Conservation (phyloP, 2,329 filamentous ascomycete genomes). For the Acrocalymma vagum region DNA sequence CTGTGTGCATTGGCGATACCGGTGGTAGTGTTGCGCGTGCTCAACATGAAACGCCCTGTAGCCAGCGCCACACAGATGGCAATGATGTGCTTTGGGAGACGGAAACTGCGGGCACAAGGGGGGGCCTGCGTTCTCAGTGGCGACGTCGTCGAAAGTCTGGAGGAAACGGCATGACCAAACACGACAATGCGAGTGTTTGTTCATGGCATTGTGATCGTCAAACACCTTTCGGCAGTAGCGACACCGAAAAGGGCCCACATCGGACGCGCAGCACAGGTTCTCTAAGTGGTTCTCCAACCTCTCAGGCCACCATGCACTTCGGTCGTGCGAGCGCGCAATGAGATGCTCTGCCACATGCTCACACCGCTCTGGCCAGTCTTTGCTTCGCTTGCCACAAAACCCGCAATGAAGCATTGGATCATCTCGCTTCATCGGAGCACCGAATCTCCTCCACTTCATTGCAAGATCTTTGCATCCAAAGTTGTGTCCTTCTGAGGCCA, state of each 20-base stretch:
- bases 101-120: conserved; percentile 43
- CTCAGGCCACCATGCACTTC: conserved; percentile 43
- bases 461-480: conserved; percentile 47
- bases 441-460: conserved; percentile 44
- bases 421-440: conserved; percentile 42
- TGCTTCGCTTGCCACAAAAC: conserved; percentile 42
- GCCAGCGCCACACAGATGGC: conserved; percentile 43
- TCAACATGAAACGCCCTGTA: conserved; percentile 42
- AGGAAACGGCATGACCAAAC: conserved; percentile 47
- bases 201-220: conserved; percentile 37
- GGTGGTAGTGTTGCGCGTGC: conserved; percentile 43
- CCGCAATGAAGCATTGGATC: conserved; percentile 48
- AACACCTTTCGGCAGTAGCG: conserved; percentile 45
- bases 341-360: conserved; percentile 44
- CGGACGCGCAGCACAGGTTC: conserved; percentile 36
- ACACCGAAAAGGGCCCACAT: conserved; percentile 42
- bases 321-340: conserved; percentile 33
- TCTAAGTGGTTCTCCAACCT: conserved; percentile 42
- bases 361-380: conserved; percentile 41
- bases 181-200: conserved; percentile 42
- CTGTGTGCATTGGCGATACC: conserved; percentile 43
- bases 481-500: conserved; percentile 36
- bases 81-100: conserved; percentile 44
- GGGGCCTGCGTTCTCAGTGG: conserved; percentile 40
- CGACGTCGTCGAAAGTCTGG: conserved; percentile 42